Base-by-base conservation (phyloP, 2,329 filamentous ascomycete genomes). In the Penicillium psychrosexuale region DNA sequence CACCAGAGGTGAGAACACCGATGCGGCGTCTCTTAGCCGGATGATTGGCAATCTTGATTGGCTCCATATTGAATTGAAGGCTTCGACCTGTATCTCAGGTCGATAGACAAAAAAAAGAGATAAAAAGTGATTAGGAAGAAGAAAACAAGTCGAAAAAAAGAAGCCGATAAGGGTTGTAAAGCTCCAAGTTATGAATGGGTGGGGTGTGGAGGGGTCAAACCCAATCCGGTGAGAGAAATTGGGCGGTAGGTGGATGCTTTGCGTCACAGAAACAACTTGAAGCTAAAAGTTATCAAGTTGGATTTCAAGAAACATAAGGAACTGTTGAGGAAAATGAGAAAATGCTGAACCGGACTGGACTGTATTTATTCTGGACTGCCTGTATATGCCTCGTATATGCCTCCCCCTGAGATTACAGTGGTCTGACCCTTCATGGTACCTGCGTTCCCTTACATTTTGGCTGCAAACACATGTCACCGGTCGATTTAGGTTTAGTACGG, bases 1-100 rank as follows among this genome's bases (percentile, higher is more conserved):
- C 92, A 70, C 92, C 92, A 64, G 90, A 95, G 69, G 92, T 97
- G 87, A 97, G 91, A 73, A 97, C 86, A 62, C 87, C 92, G 72
- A 97, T 93, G 61, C 83, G 79, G 69, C 84, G 83, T 72, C 81
- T 82, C 71, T 79, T 80, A 62, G 75, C 70, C 59, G 69, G 69
- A 44, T 68, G 40, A 53, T 62, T 56, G 63, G 73, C 72, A 52
- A 70, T 69, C 42, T 61, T 61, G 15, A 42, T 22, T 46, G 61
- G 55, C 34, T 65, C 62, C 61, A 66, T 65, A 42, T 53, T 54
- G 56, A 47, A 52, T 57, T 55, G 49, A 56, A 43, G 28, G 30
- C 36, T 45, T 44, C 55, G 55, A 61, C 56, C 53, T 34, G 44
- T 33, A 15, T 8, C 45, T 34, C 45, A 52, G 53, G 56, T 60